Evolutionary conservation across 163 green algal species (phyloP), one percentile per base, ranked within the genome.

Genomic region (Chloromonas sp.): DNA sequence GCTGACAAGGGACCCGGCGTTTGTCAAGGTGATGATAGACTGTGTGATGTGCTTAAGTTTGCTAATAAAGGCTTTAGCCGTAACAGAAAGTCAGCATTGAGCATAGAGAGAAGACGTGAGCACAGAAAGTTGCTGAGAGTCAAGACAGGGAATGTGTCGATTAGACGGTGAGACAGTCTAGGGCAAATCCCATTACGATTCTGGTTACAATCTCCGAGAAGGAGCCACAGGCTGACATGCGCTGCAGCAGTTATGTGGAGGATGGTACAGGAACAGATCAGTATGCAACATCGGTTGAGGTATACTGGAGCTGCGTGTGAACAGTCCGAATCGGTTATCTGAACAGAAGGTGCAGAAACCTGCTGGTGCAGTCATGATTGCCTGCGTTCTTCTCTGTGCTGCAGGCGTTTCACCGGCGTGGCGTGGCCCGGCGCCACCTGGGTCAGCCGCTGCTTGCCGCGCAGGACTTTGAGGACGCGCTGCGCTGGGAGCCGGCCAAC

Each of bases 401-500:
- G 36, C 81, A 84, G 91, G 90, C 95, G 0, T 93, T 90, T 59
- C 93, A 94, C 82, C 89, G 95, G 70, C 93, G 95, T 14, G 93
- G 86, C 14, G 87, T 89, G 15, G 94, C 95, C 0, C 86, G 91
- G 3, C 85, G 78, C 57, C 66, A 92, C 83, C 87, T 94, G 81
- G 91, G 90, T 2, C 70, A 87, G 59, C 84, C 83, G 0, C 80
- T 93, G 70, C 89, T 89, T 1, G 93, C 95, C 3, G 85, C 92
- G 2, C 81, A 87, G 1, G 94, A 98, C 84, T 94, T 93, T 85
- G 95, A 98, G 70, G 61, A 60, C n/a, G 94, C 90, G 1, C 83
- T 97, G 79, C 81, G 92, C 60, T 84, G 95, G 81, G 91, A 95
- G 87, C 94, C 94, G 0, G 78, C 70, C 81, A 96, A 94, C 86